phyloP scores from a whole-genome alignment of 148 eudicot genomes.

The Camellia sinensis region DNA sequence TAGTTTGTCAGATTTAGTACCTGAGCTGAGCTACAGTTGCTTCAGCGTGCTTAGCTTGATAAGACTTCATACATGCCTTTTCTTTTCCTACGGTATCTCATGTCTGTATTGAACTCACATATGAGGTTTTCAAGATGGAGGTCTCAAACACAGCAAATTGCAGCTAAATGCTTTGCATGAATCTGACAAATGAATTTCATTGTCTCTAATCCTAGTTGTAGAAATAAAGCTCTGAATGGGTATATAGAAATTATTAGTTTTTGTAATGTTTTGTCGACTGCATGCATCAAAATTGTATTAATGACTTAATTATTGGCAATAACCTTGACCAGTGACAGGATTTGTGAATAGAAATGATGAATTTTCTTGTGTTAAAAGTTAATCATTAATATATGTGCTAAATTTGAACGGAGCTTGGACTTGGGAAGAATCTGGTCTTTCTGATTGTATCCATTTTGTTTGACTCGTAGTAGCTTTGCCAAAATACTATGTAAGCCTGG shows the following conservation, averaged over 20 bases:
- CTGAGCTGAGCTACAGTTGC: neutral
- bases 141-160: neutral
- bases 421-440: neutral
- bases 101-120: neutral
- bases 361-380: neutral
- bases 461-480: neutral
- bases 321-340: neutral
- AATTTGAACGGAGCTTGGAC: neutral
- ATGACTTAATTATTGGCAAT: neutral
- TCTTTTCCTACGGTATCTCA: no score
- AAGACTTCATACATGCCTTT: neutral
- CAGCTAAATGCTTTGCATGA: neutral
- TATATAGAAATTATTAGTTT: neutral
- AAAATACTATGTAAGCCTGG: neutral
- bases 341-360: neutral
- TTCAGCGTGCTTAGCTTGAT: constrained; percentile 3
- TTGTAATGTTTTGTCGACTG: neutral
- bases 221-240: neutral
- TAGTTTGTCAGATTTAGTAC: neutral
- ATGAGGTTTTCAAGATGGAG: neutral
- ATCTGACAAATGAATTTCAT: neutral
- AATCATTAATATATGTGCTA: neutral
- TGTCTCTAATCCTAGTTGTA: neutral
- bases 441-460: neutral
- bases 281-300: neutral